Conservation (phyloP, 176 grass and related monocot genomes). For the Raddia guianensis region DNA sequence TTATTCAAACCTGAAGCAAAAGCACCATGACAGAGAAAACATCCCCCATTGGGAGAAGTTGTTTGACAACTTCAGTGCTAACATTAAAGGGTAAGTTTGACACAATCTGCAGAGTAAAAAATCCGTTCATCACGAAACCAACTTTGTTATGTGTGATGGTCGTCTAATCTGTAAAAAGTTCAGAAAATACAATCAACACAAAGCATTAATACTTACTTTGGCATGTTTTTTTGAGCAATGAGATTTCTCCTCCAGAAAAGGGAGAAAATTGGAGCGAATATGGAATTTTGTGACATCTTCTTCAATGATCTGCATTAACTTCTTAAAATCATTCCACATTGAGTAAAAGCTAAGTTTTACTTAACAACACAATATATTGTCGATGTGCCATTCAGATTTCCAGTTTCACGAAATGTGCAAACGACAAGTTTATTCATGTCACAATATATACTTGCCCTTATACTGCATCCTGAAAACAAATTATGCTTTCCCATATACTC, state of each 20-base stretch:
- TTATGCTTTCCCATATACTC: neutral
- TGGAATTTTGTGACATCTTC: slow-evolving; percentile 95
- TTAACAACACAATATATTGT: slow-evolving; percentile 16
- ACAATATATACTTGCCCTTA: slow-evolving; percentile 13
- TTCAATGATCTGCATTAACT: slow-evolving; percentile 62
- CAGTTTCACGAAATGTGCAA: neutral
- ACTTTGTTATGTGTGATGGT: neutral
- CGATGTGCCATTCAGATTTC: neutral
- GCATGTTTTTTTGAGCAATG: slow-evolving; percentile 42
- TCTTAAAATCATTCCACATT: slow-evolving; percentile 22
- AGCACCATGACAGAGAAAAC: slow-evolving; percentile 80
- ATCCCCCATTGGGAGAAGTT: slow-evolving; percentile 95
- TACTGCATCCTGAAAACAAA: neutral
- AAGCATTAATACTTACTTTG: slow-evolving; percentile 63
- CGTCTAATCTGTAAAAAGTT: neutral
- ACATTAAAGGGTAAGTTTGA: slow-evolving; percentile 98
- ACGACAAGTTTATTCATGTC: neutral
- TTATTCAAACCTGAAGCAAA: slow-evolving; percentile 86
- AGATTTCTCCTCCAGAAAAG: slow-evolving; percentile 71
- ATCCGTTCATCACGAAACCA: slow-evolving; percentile 18
- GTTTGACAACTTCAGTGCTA: slow-evolving; percentile 88
- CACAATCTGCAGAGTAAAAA: slow-evolving; percentile 69
- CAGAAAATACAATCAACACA: neutral
- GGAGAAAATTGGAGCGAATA: slow-evolving; percentile 62
- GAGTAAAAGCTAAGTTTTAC: neutral